Percentiles rank a stretch among this genome's conserved stretches.
Conservation (phyloP, 768 basidiomycete species). For the Harrya chromipes region DNA sequence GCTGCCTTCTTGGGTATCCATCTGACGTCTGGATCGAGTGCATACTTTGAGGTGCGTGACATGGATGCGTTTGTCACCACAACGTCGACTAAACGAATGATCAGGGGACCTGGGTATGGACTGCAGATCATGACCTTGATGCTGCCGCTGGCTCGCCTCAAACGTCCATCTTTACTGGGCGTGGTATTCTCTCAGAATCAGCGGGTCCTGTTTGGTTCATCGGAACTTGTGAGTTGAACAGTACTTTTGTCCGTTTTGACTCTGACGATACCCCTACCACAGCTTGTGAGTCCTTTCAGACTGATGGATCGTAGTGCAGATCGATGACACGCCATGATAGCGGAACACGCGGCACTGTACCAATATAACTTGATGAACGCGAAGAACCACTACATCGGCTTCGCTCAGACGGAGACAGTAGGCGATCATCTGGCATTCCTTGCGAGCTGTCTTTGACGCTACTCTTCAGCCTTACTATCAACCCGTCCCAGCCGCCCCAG, state of each 20-base stretch:
- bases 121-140: slow-evolving; percentile 64
- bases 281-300: slow-evolving; percentile 18
- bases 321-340: slow-evolving; percentile 12
- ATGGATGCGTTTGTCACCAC: neutral
- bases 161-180: slow-evolving; percentile 57
- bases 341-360: slow-evolving; percentile 47
- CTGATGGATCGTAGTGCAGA: neutral
- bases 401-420: slow-evolving; percentile 53
- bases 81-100: neutral
- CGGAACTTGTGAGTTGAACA: slow-evolving; percentile 46
- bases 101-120: slow-evolving; percentile 77
- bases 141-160: slow-evolving; percentile 53
- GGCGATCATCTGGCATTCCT: neutral
- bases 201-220: slow-evolving; percentile 81
- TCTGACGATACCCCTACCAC: neutral
- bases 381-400: slow-evolving; percentile 45
- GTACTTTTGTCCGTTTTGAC: neutral
- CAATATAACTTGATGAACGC: slow-evolving; percentile 46
- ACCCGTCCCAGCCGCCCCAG: slow-evolving; percentile 40
- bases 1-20: slow-evolving; percentile 68
- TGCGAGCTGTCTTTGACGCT: neutral
- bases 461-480: slow-evolving; percentile 45
- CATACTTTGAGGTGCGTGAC: slow-evolving; percentile 56
- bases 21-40: slow-evolving; percentile 48
- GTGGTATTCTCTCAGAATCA: slow-evolving; percentile 73